Evolutionary conservation across 2,329 filamentous ascomycete species (phyloP), one percentile per base, ranked within the genome.

Genomic region (Pseudogymnoascus sp.): DNA sequence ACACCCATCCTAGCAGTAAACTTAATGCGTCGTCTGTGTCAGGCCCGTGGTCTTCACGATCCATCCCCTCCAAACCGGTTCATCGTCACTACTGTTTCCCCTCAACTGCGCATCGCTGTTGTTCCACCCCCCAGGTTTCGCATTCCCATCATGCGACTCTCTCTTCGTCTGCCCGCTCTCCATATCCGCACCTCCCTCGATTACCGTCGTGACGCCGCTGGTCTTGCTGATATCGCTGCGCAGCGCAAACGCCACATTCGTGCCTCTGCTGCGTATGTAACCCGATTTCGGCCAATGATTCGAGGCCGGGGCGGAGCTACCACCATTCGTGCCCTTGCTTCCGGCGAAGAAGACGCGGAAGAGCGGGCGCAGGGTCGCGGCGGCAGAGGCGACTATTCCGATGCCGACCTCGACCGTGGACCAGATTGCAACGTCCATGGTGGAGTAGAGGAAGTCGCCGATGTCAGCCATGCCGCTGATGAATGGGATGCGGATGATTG

Each of bases 401-500:
- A 70, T 67, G 2, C 69, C 66, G 26, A 64, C 60, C 52, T 71
- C 69, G 14, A 67, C 63, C 11, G 68, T 67, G 5, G 65, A 68
- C 41, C 68, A 71, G 26, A 69, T 67, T 12, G 67, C 63, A 7
- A 68, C 66, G 55, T 65, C 65, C 62, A 66, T 62, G 19, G 68
- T 67, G 23, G 65, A 58, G 55, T 64, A 72, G 3, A 71, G 65
- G 58, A 71, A 70, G 43, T 72, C 69, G 29, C 29, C 29, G 16
- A 62, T 59, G 12, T 65, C 35, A 29, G 14, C 55, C 14, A 71
- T 65, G 52, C 64, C 60, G 6, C 62, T 62, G 31, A 71, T 66
- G 59, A 66, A 72, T 11, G 67, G 68, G 8, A 72, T 66, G 11
- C 70, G 69, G 8, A 68, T 64, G 23, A 72, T 69, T 2, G 71